Percentiles rank a stretch among this genome's conserved stretches.
These are phyloP conservation scores for Phytophthora pini DNA, from an alignment of 352 stramenopile species.

Conservation along the genomic window DNA sequence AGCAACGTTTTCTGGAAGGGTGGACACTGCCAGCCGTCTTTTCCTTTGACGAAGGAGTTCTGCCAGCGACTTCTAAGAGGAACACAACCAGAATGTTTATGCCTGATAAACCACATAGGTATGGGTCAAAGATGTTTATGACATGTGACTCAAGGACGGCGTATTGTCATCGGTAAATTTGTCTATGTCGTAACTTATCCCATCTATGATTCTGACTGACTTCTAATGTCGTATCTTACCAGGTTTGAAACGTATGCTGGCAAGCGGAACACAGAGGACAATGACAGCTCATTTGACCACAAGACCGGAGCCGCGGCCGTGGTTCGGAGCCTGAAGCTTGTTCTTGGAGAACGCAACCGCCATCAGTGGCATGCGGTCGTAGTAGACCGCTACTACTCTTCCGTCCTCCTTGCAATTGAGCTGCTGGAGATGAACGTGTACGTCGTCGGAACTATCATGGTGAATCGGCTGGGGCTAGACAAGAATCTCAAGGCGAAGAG, in stretches of 20 bases:
- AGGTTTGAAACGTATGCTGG: neutral
- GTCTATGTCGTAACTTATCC: neutral
- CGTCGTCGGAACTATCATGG: neutral
- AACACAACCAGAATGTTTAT: constrained; percentile 42
- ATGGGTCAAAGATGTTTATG: constrained; percentile 23
- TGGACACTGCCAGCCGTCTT: constrained; percentile 18
- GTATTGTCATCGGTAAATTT: constrained; percentile 4
- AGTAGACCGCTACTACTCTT: neutral
- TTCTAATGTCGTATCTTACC: neutral
- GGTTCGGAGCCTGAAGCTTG: neutral
- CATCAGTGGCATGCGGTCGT: neutral
- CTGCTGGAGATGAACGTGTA: neutral
- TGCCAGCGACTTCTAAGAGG: constrained; percentile 21
- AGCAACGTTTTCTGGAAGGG: no score
- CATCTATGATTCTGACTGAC: neutral
- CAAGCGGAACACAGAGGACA: neutral
- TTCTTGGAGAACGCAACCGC: neutral
- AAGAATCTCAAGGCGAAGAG: neutral
- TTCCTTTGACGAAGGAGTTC: constrained; percentile 38
- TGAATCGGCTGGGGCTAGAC: neutral
- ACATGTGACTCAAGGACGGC: constrained; percentile 6
- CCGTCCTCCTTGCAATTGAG: neutral
- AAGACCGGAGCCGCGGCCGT: neutral
- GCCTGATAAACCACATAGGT: constrained; percentile 21
- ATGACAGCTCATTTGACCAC: neutral